These are phyloP conservation scores for Backusella sp. DNA, from an alignment of 192 early-diverging fungal species.

Conservation along the genomic window DNA sequence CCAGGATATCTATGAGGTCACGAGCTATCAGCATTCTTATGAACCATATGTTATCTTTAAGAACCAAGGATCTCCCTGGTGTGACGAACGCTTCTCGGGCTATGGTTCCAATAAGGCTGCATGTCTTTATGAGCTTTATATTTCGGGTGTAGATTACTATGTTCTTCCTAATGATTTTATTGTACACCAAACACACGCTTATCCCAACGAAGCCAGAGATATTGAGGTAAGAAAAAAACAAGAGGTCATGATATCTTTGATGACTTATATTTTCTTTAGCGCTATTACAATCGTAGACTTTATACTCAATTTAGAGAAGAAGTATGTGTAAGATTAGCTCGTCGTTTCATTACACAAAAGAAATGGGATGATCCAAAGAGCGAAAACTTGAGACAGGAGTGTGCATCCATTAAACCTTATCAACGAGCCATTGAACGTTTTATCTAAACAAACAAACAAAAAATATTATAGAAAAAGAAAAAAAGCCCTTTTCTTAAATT, in stretches of 20 bases:
- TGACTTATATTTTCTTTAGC: background rate
- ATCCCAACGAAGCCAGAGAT: conserved; percentile 45
- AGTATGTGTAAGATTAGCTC: conserved; percentile 46
- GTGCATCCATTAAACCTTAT: conserved; percentile 24
- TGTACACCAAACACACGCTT: conserved; percentile 55
- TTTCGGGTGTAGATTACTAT: conserved; percentile 54
- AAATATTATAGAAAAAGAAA: background rate
- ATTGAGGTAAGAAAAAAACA: conserved; percentile 23
- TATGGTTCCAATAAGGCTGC: conserved; percentile 60
- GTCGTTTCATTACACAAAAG: conserved; percentile 40
- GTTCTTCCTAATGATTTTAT: conserved; percentile 54
- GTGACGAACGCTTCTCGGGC: conserved; percentile 61
- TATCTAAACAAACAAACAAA: background rate
- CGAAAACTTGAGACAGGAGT: conserved; percentile 39
- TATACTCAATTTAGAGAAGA: conserved; percentile 53
- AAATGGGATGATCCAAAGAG: conserved; percentile 35
- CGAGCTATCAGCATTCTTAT: conserved; percentile 47
- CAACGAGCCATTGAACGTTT: conserved; percentile 7
- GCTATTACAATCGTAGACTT: conserved; percentile 47
- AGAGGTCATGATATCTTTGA: no score
- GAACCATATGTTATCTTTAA: conserved; percentile 58
- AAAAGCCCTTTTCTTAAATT: background rate
- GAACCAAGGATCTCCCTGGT: conserved; percentile 49
- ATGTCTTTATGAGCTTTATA: conserved; percentile 53
- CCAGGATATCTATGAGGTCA: conserved; percentile 47